phyloP scores from a whole-genome alignment of 495 filamentous ascomycete genomes.

The Trichoderma erinaceum region DNA sequence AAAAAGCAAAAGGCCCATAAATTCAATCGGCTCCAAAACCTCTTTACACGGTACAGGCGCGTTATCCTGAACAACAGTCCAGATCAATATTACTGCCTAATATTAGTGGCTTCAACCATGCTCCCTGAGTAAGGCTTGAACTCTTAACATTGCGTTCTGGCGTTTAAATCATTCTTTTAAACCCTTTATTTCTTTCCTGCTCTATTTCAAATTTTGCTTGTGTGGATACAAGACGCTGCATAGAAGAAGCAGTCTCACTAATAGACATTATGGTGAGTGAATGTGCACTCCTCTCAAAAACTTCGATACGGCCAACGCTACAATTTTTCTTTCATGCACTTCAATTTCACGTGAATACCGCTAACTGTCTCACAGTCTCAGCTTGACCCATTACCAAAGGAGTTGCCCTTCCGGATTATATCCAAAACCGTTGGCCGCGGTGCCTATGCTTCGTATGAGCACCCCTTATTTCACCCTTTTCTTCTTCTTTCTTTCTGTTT shows the following conservation, averaged over 20 bases:
- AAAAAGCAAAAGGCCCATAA: neutral
- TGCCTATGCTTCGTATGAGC: slow-evolving; percentile 86
- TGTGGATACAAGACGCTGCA: neutral
- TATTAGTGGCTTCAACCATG: neutral
- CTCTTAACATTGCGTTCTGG: neutral
- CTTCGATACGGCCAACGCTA: neutral
- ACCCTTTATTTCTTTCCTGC: neutral
- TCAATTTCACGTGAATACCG: neutral
- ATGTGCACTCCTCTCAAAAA: neutral
- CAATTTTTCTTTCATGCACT: neutral
- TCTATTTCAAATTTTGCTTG: neutral
- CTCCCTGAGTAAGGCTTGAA: neutral
- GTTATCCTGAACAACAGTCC: neutral
- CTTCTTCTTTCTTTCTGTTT: neutral
- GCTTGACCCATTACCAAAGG: slow-evolving; percentile 73
- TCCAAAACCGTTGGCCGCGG: slow-evolving; percentile 94
- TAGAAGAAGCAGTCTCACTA: neutral
- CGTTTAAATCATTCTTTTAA: neutral
- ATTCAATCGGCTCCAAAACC: neutral
- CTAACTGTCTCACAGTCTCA: slow-evolving; percentile 59
- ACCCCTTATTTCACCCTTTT: slow-evolving; percentile 15
- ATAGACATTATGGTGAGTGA: neutral
- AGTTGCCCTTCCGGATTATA: slow-evolving; percentile 89
- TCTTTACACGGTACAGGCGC: slow-evolving; percentile 5
- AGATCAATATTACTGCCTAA: neutral